These are phyloP conservation scores for Lactarius evosmus DNA, from an alignment of 768 basidiomycete species.

Conservation along the genomic window DNA sequence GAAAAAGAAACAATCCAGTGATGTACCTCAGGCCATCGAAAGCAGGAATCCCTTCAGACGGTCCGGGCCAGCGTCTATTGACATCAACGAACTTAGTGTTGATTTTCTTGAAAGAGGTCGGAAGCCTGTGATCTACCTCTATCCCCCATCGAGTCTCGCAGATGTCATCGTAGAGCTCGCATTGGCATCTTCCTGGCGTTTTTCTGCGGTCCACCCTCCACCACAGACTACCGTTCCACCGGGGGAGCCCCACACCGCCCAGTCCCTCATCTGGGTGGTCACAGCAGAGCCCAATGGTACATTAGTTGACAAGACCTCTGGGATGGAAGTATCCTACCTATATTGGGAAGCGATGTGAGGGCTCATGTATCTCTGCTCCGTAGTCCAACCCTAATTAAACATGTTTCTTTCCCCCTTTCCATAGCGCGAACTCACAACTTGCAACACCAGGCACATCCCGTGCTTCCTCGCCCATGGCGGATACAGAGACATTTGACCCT, in stretches of 20 bases:
- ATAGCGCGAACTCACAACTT: background rate
- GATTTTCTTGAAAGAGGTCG: no score
- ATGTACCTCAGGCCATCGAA: background rate
- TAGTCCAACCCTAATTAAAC: background rate
- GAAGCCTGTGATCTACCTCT: slow-evolving; percentile 23
- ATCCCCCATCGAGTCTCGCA: slow-evolving; percentile 6
- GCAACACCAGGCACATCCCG: slow-evolving; percentile 9
- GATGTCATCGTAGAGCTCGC: slow-evolving; percentile 13
- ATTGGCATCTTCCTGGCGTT: slow-evolving; percentile 6
- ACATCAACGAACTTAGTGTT: no score
- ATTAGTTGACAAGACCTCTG: slow-evolving; percentile 7
- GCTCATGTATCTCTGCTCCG: background rate
- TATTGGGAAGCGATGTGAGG: slow-evolving; percentile 20
- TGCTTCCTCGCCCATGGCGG: background rate
- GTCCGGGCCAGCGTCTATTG: background rate
- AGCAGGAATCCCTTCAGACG: no score
- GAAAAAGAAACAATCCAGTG: no score
- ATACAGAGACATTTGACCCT: slow-evolving; percentile 18
- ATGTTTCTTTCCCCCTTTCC: slow-evolving; percentile 7
- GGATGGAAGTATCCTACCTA: slow-evolving; percentile 17
- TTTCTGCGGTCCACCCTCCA: slow-evolving; percentile 13
- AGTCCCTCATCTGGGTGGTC: slow-evolving; percentile 13
- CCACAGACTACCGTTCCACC: background rate
- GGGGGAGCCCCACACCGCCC: background rate
- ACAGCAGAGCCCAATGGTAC: slow-evolving; percentile 18